Conservation (phyloP, 805 yeast species). For the Lipomyces sp. region DNA sequence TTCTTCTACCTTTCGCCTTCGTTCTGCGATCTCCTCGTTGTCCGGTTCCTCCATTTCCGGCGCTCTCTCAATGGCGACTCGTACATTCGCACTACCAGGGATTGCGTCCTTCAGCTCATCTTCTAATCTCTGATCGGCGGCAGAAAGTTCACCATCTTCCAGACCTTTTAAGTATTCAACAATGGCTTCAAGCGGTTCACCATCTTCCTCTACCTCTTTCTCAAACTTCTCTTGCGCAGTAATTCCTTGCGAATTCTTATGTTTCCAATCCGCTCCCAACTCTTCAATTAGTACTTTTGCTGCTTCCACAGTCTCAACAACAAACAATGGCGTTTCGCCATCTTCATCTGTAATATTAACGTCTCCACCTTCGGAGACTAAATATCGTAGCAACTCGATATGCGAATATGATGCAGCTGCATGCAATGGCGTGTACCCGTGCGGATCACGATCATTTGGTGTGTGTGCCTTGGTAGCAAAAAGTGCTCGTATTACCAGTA, state of each 20-base stretch:
- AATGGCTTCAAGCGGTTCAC: constrained; percentile 74
- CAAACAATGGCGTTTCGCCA: constrained; percentile 95
- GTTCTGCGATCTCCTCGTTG: constrained; percentile 33
- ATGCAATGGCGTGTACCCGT: constrained; percentile 96
- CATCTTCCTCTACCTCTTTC: constrained; percentile 72
- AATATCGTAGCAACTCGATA: constrained; percentile 61
- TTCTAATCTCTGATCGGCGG: constrained; percentile 27
- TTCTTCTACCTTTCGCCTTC: constrained; percentile 63
- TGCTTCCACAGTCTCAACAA: constrained; percentile 70
- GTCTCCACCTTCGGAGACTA: constrained; percentile 70
- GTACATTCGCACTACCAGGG: constrained; percentile 26
- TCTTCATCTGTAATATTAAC: constrained; percentile 82
- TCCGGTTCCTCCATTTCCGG: constrained; percentile 38
- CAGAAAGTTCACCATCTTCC: constrained; percentile 37
- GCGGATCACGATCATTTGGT: constrained; percentile 80
- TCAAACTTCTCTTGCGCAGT: constrained; percentile 49
- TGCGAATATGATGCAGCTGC: constrained; percentile 97
- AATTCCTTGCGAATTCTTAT: constrained; percentile 72
- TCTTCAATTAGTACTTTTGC: constrained; percentile 72
- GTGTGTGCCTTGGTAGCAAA: constrained; percentile 58
- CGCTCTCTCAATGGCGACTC: constrained; percentile 40
- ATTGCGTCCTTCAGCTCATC: constrained; percentile 19
- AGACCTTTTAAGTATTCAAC: constrained; percentile 62
- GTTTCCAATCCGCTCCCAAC: constrained; percentile 65
- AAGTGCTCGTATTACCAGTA: constrained; percentile 59